Evolutionary conservation across 495 filamentous ascomycete species (phyloP).

Genomic region (Lasiosphaeris hirsuta): DNA sequence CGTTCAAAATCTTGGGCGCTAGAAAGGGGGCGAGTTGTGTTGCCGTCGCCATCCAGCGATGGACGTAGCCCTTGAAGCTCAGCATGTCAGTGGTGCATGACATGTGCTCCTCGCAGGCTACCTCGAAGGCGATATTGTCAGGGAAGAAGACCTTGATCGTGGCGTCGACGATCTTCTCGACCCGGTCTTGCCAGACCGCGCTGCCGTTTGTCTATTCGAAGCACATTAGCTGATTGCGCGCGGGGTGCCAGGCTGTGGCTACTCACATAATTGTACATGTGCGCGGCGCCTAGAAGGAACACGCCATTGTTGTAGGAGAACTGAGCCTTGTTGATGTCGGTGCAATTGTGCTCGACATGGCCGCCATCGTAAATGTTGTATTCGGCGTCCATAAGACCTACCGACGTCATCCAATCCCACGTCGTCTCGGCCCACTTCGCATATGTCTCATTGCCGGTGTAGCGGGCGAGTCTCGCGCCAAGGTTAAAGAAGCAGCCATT

Average conservation of each 20-base stretch:
- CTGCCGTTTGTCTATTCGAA: slow-evolving; percentile 51
- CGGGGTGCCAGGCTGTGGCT: neutral
- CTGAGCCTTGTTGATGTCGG: slow-evolving; percentile 57
- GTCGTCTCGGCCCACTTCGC: slow-evolving; percentile 67
- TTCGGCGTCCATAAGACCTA: slow-evolving; percentile 60
- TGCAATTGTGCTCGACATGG: slow-evolving; percentile 62
- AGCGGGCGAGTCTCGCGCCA: slow-evolving; percentile 71
- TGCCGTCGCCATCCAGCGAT: slow-evolving; percentile 73
- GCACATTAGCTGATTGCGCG: neutral
- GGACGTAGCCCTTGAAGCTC: slow-evolving; percentile 82
- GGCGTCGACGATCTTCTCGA: slow-evolving; percentile 57
- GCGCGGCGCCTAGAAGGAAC: slow-evolving; percentile 67
- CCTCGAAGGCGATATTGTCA: slow-evolving; percentile 54
- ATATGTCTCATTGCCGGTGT: slow-evolving; percentile 76
- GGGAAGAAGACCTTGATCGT: slow-evolving; percentile 59
- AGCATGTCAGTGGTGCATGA: slow-evolving; percentile 72
- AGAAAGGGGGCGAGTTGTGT: slow-evolving; percentile 71
- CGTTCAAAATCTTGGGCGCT: slow-evolving; percentile 56
- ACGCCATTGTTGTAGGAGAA: slow-evolving; percentile 80
- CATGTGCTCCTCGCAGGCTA: slow-evolving; percentile 61
- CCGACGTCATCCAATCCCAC: slow-evolving; percentile 65
- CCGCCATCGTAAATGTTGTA: slow-evolving; percentile 75
- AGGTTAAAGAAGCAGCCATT: slow-evolving; percentile 87
- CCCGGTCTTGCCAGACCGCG: slow-evolving; percentile 56
- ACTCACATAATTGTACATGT: slow-evolving; percentile 71